phyloP scores from a whole-genome alignment of 78 protist genomes.

The Dictyostelium intermedium region DNA sequence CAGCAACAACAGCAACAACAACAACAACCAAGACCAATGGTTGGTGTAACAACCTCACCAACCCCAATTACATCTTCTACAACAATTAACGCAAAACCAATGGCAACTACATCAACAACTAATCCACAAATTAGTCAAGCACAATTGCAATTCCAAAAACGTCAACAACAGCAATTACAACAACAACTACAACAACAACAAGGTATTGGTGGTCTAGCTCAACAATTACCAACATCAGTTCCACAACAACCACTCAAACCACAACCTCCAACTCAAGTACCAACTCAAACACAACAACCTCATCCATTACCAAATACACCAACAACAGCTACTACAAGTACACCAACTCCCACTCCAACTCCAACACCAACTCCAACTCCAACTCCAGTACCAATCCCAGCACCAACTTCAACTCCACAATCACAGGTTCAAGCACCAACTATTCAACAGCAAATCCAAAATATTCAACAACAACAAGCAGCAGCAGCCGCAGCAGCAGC shows the following conservation, averaged over 20 bases:
- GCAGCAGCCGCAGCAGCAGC: background rate
- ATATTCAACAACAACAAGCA: background rate
- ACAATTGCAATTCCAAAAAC: background rate
- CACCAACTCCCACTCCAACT: background rate
- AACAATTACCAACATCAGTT: background rate
- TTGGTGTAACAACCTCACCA: background rate
- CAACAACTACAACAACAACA: background rate
- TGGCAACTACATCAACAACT: background rate
- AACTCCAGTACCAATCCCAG: background rate
- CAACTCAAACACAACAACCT: background rate
- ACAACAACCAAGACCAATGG: background rate
- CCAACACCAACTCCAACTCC: background rate
- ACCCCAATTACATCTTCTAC: background rate
- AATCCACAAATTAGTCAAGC: background rate
- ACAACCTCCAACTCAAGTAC: background rate
- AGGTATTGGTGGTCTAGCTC: background rate
- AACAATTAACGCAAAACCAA: background rate
- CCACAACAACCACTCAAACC: background rate
- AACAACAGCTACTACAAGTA: background rate
- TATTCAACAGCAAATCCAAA: conserved; percentile 23
- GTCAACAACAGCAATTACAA: background rate
- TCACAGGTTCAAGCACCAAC: background rate
- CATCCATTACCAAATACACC: background rate
- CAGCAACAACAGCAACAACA: background rate
- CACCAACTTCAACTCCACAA: background rate